Base-by-base conservation (phyloP, 805 yeast species). In the Candida sonorensis region DNA sequence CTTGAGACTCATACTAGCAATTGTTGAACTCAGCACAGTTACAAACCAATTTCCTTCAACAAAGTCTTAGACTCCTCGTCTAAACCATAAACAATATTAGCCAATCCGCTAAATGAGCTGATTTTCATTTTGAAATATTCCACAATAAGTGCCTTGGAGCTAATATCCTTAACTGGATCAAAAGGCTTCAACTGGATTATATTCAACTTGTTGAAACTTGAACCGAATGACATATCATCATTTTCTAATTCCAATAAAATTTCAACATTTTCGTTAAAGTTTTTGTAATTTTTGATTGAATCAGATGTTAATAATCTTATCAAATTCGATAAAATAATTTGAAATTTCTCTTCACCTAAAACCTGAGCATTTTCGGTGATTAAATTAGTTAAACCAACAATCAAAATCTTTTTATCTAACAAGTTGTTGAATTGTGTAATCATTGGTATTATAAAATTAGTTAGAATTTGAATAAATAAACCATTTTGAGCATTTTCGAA, bases 401-500 rank as follows among this genome's bases (percentile, higher is more conserved):
- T 64, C 5, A 72, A 59, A 12, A 69, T 54, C 33, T 68, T 69
- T 34, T 70, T 21, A 34, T 69, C 74, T 10, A 50, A 39, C 15
- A 57, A 38, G 17, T 71, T 66, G 26, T 61, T 59, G 38, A 60
- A 57, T 48, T 69, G 41, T 42, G 48, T 53, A 57, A 71, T 44
- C 50, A 67, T 45, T 50, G 85, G 67, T 40, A 72, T 53, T 46
- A 83, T 46, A 57, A 70, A 55, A 59, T 75, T 50, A 37, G 57
- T 52, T 32, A 60, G 57, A 17, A 75, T 62, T 43, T 73, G 77
- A 24, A 64, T 67, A 46, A 75, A 73, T 10, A 75, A 62, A 1
- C 75, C 75, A 5, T 51, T 60, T 59, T 86, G 95, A 14, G 83
- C 87, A 31, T 72, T 73, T 40, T 85, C 92, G 39, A 86, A 68